Conservation (phyloP, 2,329 filamentous ascomycete genomes). For the Claviceps monticola region DNA sequence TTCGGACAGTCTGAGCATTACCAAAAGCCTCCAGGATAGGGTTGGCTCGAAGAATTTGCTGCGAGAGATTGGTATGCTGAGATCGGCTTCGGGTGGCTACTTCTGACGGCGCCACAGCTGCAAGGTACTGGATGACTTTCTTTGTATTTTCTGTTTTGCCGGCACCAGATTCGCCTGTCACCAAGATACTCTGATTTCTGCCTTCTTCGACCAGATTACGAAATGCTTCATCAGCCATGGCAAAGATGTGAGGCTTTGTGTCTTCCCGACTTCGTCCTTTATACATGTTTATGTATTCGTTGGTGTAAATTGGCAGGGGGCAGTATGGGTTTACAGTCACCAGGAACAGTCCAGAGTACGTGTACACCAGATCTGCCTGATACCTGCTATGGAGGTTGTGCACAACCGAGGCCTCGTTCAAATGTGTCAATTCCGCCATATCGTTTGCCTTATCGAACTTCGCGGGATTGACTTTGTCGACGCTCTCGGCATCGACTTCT, state of each 20-base stretch:
- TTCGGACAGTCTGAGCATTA: slow-evolving; percentile 93
- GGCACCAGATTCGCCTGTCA: slow-evolving; percentile 94
- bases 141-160: slow-evolving; percentile 99
- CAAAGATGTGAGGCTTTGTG: slow-evolving; percentile 92
- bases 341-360: slow-evolving; percentile 91
- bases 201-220: slow-evolving; percentile 91
- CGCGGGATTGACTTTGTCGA: slow-evolving; percentile 97
- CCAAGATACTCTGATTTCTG: slow-evolving; percentile 91
- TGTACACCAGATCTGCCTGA: slow-evolving; percentile 92
- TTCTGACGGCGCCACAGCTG: slow-evolving; percentile 81
- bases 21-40: slow-evolving; percentile 96
- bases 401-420: slow-evolving; percentile 95
- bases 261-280: slow-evolving; percentile 83
- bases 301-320: slow-evolving; percentile 83
- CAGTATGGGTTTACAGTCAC: slow-evolving; percentile 97
- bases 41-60: slow-evolving; percentile 91
- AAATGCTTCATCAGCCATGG: slow-evolving; percentile 94
- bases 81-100: slow-evolving; percentile 47
- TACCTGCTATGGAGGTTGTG: slow-evolving; percentile 95
- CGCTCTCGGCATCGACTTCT: slow-evolving; percentile 70
- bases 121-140: slow-evolving; percentile 97
- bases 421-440: slow-evolving; percentile 95
- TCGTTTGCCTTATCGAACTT: slow-evolving; percentile 99
- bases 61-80: slow-evolving; percentile 71
- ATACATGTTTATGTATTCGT: slow-evolving; percentile 98